Evolutionary conservation across 1,284 basidiomycete genomes (phyloP), one percentile per base, ranked within the genome.

Genomic region (Marasmius sp.): DNA sequence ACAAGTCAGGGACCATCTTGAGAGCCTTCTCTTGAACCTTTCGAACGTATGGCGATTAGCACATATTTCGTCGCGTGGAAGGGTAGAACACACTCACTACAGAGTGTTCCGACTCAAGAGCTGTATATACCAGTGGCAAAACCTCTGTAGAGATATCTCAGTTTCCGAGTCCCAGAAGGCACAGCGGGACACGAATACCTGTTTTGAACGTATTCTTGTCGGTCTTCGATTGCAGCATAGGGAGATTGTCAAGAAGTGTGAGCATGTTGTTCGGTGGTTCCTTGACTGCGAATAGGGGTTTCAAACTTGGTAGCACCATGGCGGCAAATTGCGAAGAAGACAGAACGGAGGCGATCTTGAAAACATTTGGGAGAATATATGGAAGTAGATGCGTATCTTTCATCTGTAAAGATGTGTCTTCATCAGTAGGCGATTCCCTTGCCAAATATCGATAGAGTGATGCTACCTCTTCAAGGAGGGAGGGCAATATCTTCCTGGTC

Each of bases 201-300:
- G 95, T 94, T 66, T 94, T 83, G 73, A 99, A 99, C 3, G 92
- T 85, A 5, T 79, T 77, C 53, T 95, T 94, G 57, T 93, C 88
- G 0, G 94, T 96, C 78, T 99, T 99, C 62, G 83, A 85, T 69
- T 97, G 94, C 50, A 99, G 84, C 74, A 97, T 85, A 22, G 85
- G 79, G 14, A 98, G 82, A 71, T 97, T 96, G 65, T 98, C 96
- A 45, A 99, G 76, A 27, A 98, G 77, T 0, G 94, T 96, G 59
- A 97, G 76, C 91, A 97, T 95, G 68, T 96, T 98, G 75, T 98
- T 96, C 0, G 97, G 95, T 22, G 97, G 97, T 70, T 99, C 97
- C 74, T 93, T 95, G 68, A 98, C 80, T 0, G 80, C 81, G 68
- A 99, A 99, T 12, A 99, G 75, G 0, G 96, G 96, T 70, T 93